Conservation (phyloP, 306 rosid genomes). For the Castanea mollissima region DNA sequence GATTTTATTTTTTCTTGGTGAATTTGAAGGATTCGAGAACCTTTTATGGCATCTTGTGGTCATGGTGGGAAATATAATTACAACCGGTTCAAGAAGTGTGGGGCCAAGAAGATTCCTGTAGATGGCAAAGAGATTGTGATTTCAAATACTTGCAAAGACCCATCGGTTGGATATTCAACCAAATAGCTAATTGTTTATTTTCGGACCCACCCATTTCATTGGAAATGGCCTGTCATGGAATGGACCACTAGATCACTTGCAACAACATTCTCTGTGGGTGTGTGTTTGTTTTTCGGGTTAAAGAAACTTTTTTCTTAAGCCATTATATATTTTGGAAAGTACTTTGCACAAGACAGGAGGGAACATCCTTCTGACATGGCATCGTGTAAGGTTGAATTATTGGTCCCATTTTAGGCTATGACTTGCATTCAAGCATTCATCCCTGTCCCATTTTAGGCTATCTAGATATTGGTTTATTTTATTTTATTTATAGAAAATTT, state of each 20-base stretch:
- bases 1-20: not conserved
- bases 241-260: constrained; percentile 1
- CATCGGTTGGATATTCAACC: constrained; percentile 59
- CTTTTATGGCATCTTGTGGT: constrained; percentile 77
- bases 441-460: not conserved
- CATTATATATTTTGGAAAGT: not conserved
- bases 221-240: constrained; percentile 49
- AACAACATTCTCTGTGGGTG: not conserved
- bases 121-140: constrained; percentile 50
- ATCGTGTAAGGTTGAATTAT: too few species aligned
- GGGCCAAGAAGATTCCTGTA: constrained; percentile 34
- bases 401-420: too few species aligned
- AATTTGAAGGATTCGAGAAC: constrained; percentile 57
- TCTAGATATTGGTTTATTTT: too few species aligned
- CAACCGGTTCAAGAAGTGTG: constrained; percentile 55
- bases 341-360: not conserved
- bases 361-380: not conserved
- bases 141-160: constrained; percentile 62
- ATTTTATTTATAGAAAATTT: too few species aligned
- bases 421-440: not conserved
- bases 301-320: not conserved
- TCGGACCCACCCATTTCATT: constrained; percentile 74
- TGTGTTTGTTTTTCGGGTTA: not conserved
- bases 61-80: constrained; percentile 79
- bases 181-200: constrained; percentile 53